phyloP scores from a whole-genome alignment of 2,329 filamentous ascomycete genomes.

The Pseudogymnoascus sp. region DNA sequence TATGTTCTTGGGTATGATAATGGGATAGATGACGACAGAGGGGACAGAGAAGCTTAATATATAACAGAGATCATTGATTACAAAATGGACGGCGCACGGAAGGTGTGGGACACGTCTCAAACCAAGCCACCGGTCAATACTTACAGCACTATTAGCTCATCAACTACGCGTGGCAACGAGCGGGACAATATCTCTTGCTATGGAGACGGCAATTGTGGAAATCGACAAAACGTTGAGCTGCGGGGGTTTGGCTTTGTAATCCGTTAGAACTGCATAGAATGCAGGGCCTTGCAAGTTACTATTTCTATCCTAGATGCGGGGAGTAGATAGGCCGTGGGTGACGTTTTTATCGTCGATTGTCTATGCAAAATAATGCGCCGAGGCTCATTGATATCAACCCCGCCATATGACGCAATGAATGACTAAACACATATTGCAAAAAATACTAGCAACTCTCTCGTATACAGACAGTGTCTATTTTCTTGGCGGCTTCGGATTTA shows the following conservation, averaged over 20 bases:
- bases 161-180: background rate
- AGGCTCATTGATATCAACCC: background rate
- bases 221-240: background rate
- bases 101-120: background rate
- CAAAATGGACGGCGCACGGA: background rate
- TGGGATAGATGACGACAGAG: background rate
- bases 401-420: constrained; percentile 5
- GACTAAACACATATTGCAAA: background rate
- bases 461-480: background rate
- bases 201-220: background rate
- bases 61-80: background rate
- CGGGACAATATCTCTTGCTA: background rate
- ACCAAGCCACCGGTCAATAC: background rate
- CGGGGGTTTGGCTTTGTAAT: background rate
- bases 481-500: background rate
- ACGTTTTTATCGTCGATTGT: background rate
- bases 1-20: background rate
- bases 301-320: background rate
- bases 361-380: background rate
- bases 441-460: background rate
- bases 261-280: background rate
- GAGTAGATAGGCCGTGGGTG: background rate
- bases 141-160: constrained; percentile 1
- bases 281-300: background rate
- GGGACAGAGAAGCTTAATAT: background rate